phyloP scores from a whole-genome alignment of 2,329 filamentous ascomycete genomes.

The Cercospora nicotianae region DNA sequence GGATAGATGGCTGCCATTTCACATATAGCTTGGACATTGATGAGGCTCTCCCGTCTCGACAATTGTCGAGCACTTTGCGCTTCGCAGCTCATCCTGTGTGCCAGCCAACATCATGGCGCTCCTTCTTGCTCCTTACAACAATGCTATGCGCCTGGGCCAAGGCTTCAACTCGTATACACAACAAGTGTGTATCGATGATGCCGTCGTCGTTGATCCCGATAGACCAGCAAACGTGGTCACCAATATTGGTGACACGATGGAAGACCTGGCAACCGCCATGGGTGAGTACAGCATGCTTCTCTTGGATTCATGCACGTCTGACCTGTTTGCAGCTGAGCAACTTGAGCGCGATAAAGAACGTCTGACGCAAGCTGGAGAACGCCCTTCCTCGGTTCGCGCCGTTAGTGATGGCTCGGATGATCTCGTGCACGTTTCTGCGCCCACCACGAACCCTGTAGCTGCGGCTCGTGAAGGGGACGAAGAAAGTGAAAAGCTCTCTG shows the following conservation, averaged over 20 bases:
- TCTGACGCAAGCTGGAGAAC: not conserved
- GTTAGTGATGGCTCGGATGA: not conserved
- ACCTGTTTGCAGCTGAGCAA: not conserved
- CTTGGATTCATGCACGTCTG: not conserved
- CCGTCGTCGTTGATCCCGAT: not conserved
- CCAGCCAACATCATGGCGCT: not conserved
- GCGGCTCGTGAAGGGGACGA: not conserved
- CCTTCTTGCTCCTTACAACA: not conserved
- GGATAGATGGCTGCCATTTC: no score
- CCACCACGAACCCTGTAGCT: not conserved
- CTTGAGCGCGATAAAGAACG: not conserved
- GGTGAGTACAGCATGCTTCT: no score
- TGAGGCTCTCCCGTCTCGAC: not conserved
- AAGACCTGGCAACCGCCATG: not conserved
- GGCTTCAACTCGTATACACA: not conserved
- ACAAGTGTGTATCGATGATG: not conserved
- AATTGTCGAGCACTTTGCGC: not conserved
- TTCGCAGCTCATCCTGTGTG: not conserved
- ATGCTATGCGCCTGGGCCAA: not conserved
- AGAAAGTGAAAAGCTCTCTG: not conserved
- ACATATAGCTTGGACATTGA: no score
- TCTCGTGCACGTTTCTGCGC: not conserved
- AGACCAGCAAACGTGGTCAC: not conserved
- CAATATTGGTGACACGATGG: not conserved
- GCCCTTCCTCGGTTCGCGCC: not conserved